Percentiles rank a stretch among this genome's conserved stretches.
Evolutionary conservation across 768 basidiomycete species (phyloP).

Genomic region (Phanerochaete sordida): DNA sequence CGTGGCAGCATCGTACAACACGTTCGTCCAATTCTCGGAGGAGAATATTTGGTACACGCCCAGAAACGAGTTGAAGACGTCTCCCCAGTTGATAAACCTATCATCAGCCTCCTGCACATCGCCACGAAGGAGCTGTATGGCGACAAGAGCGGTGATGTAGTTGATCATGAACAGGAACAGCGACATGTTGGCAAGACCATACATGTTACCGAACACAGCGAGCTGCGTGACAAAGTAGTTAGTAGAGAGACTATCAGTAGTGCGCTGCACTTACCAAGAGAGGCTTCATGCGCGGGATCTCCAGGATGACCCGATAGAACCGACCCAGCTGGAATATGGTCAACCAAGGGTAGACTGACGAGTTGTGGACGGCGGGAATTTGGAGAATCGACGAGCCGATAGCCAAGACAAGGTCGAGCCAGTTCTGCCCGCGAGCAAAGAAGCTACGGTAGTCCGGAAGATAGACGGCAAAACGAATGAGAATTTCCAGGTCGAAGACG

Average conservation of each 20-base stretch:
- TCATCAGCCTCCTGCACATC: slow-evolving; percentile 49
- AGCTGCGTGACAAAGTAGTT: slow-evolving; percentile 42
- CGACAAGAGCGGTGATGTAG: slow-evolving; percentile 78
- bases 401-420: slow-evolving; percentile 74
- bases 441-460: slow-evolving; percentile 85
- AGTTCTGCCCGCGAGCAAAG: slow-evolving; percentile 57
- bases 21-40: slow-evolving; percentile 90
- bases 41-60: slow-evolving; percentile 88
- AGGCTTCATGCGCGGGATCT: slow-evolving; percentile 86
- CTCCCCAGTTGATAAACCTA: slow-evolving; percentile 67
- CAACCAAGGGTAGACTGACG: slow-evolving; percentile 79
- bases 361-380: slow-evolving; percentile 69
- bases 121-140: slow-evolving; percentile 82
- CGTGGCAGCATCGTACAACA: slow-evolving; percentile 57
- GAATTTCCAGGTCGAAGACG: slow-evolving; percentile 86
- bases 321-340: slow-evolving; percentile 82
- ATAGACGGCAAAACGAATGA: slow-evolving; percentile 57
- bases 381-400: slow-evolving; percentile 77
- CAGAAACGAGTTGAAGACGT: slow-evolving; percentile 82
- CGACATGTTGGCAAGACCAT: slow-evolving; percentile 88
- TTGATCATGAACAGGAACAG: slow-evolving; percentile 88
- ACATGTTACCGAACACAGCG: slow-evolving; percentile 89
- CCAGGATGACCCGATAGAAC: slow-evolving; percentile 91
- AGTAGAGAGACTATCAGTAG: slow-evolving; percentile 7
- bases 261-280: slow-evolving; percentile 56